Percentiles rank a stretch among this genome's conserved stretches.
Evolutionary conservation across 2,329 filamentous ascomycete species (phyloP).

Genomic region (Fusarium cicatricum): DNA sequence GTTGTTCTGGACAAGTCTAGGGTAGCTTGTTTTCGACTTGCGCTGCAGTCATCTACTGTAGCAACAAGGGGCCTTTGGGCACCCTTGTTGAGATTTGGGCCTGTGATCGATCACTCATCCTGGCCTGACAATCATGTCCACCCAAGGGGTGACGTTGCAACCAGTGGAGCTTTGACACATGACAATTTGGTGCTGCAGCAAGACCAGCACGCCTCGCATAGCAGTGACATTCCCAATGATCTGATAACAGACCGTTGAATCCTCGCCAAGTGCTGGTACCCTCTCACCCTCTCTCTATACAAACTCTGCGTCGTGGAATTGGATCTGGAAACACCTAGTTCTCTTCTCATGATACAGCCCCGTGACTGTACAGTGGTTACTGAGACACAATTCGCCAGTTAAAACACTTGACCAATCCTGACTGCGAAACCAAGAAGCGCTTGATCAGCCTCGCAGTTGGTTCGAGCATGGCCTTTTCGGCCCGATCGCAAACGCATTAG

Average conservation of each 20-base stretch:
- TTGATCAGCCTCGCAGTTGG: conserved; percentile 35
- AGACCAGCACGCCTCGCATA: not conserved
- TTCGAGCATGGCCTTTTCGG: conserved; percentile 40
- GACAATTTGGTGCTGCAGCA: conserved; percentile 13
- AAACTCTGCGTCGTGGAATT: no score
- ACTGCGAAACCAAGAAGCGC: not conserved
- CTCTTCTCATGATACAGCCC: no score
- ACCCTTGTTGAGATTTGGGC: not conserved
- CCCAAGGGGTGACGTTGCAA: conserved; percentile 27
- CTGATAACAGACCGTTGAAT: conserved; percentile 2
- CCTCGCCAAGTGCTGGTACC: not conserved
- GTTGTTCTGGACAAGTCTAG: conserved; percentile 3
- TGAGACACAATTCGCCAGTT: not conserved
- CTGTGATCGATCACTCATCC: not conserved
- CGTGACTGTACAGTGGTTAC: no score
- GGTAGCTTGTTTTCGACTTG: conserved; percentile 5
- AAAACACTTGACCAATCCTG: conserved; percentile 2
- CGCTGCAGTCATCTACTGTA: not conserved
- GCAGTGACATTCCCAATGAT: conserved; percentile 10
- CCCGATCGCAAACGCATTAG: conserved; percentile 31
- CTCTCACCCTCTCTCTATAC: no score
- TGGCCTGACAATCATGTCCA: conserved; percentile 18
- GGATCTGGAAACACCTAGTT: no score
- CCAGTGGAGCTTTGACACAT: conserved; percentile 23
- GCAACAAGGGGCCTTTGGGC: no score